Conservation (phyloP, 495 filamentous ascomycete genomes). For the Cercophora scortea region DNA sequence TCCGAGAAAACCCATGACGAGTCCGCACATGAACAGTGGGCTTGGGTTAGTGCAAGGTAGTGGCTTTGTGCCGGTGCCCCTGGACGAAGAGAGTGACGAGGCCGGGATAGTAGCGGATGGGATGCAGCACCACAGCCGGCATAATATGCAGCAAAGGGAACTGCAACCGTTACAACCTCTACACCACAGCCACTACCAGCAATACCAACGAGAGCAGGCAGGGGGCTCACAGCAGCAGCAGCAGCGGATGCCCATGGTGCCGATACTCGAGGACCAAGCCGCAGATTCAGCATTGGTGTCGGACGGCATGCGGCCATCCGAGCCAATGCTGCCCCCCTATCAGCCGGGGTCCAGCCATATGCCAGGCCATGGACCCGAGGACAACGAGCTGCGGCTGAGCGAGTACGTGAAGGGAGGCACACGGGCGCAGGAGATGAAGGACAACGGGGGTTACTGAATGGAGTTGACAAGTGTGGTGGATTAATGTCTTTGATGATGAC, state of each 20-base stretch:
- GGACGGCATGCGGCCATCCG: constrained; percentile 24
- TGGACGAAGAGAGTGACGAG: constrained; percentile 18
- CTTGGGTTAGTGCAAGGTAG: not conserved
- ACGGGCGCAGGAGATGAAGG: constrained; percentile 30
- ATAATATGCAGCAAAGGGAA: not conserved
- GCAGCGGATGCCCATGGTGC: constrained; percentile 9
- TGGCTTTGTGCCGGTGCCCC: constrained; percentile 9
- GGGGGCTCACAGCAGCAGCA: not conserved
- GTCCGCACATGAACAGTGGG: not conserved
- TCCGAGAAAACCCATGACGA: not conserved
- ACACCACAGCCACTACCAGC: no score
- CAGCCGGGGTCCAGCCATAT: constrained; percentile 17
- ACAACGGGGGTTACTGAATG: constrained; percentile 14
- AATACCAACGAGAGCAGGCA: not conserved
- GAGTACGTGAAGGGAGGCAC: constrained; percentile 32
- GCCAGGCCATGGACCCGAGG: constrained; percentile 26
- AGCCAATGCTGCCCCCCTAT: constrained; percentile 18
- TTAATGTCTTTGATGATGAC: no score
- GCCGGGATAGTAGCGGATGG: constrained; percentile 20
- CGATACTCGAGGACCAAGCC: constrained; percentile 14
- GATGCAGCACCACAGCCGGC: constrained; percentile 10
- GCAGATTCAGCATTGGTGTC: constrained; percentile 25
- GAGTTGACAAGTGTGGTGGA: no score
- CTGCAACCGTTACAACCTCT: no score
- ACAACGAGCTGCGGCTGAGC: constrained; percentile 30